Conservation (phyloP, 352 stramenopile species). For the Pythium pectinolyticum region DNA sequence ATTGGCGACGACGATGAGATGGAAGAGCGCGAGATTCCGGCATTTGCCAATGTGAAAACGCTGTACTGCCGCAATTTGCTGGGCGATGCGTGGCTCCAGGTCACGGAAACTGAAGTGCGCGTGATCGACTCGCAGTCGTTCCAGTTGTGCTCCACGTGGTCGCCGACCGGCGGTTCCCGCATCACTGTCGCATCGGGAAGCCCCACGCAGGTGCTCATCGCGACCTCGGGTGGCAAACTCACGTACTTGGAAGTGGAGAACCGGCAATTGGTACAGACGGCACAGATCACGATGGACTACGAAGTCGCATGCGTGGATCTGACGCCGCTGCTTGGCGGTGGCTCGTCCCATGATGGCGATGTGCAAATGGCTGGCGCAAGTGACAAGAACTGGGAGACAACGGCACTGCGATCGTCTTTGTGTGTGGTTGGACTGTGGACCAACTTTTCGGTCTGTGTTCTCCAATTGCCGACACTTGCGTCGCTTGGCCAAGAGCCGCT, state of each 20-base stretch:
- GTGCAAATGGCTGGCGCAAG: constrained; percentile 54
- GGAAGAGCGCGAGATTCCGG: constrained; percentile 88
- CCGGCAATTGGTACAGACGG: constrained; percentile 57
- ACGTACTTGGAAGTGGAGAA: constrained; percentile 88
- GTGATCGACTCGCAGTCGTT: constrained; percentile 80
- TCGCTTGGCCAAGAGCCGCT: constrained; percentile 66
- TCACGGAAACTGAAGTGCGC: constrained; percentile 92
- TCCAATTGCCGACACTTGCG: constrained; percentile 79
- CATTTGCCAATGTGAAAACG: constrained; percentile 88
- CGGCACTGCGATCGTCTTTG: constrained; percentile 49
- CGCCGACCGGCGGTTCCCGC: constrained; percentile 49
- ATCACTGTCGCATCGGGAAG: constrained; percentile 88
- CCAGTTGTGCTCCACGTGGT: constrained; percentile 73
- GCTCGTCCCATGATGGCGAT: constrained; percentile 40
- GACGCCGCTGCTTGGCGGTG: constrained; percentile 45
- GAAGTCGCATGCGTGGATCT: constrained; percentile 96
- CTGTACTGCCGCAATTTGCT: constrained; percentile 93
- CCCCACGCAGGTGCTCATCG: constrained; percentile 91
- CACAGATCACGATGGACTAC: constrained; percentile 81
- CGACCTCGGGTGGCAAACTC: constrained; percentile 87
- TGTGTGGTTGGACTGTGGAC: constrained; percentile 91
- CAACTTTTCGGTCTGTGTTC: constrained; percentile 90
- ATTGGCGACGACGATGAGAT: constrained; percentile 91
- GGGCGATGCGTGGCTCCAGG: constrained; percentile 90
- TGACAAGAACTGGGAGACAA: constrained; percentile 60